phyloP scores from a whole-genome alignment of 345 rosid genomes.

The Sisymbrium altissimum region DNA sequence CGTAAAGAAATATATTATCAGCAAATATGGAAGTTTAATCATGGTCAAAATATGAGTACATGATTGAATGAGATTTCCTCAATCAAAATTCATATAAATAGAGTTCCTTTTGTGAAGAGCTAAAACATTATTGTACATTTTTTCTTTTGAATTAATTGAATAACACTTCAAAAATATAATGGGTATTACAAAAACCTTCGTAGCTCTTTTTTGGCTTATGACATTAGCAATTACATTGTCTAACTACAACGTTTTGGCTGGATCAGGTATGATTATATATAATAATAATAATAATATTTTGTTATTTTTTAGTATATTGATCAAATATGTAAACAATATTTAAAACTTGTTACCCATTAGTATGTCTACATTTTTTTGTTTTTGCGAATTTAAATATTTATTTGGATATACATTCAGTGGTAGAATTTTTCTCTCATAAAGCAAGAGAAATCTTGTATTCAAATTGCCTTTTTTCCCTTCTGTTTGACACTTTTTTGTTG shows the following conservation, averaged over 20 bases:
- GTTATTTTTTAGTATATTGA: too few species aligned
- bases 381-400: too few species aligned
- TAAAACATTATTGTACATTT: neutral
- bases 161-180: neutral
- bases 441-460: too few species aligned
- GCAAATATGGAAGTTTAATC: neutral
- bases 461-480: too few species aligned
- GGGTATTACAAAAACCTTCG: neutral
- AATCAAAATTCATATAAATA: neutral
- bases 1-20: neutral
- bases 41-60: neutral
- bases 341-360: too few species aligned
- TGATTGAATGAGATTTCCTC: neutral
- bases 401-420: too few species aligned
- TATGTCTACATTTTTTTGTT: too few species aligned
- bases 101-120: too few species aligned
- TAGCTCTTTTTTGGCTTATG: neutral
- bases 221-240: neutral
- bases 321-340: too few species aligned
- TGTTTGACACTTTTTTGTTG: too few species aligned
- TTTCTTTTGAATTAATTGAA: neutral
- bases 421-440: too few species aligned
- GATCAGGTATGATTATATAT: neutral
- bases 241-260: neutral
- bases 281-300: too few species aligned